These are phyloP conservation scores for Lactuca saligna DNA, from an alignment of 129 eudicot genomes.

Conservation along the genomic window DNA sequence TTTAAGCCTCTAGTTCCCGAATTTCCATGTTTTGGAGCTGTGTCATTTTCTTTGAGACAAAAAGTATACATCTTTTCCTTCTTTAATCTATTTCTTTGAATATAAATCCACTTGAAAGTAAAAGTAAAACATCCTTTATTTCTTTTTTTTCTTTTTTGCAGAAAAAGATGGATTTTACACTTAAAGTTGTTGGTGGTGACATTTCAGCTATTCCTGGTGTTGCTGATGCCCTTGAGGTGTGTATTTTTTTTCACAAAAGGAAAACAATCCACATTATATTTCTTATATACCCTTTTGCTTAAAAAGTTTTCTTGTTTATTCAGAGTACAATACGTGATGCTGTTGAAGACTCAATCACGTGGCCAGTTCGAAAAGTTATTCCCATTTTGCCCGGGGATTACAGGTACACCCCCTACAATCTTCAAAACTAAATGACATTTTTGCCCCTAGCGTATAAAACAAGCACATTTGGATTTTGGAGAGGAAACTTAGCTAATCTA, in stretches of 20 bases:
- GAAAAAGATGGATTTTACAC: constrained; percentile 89
- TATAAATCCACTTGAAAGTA: constrained; percentile 1
- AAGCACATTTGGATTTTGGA: too few relatives aligned
- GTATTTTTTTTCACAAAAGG: not conserved
- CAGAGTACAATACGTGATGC: constrained; percentile 92
- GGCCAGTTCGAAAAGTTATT: constrained; percentile 96
- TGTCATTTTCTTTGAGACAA: constrained; percentile 70
- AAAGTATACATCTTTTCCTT: constrained; percentile 49
- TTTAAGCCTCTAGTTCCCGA: constrained; percentile 90
- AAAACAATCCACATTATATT: not conserved
- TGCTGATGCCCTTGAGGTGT: constrained; percentile 88
- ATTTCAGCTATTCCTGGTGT: constrained; percentile 85
- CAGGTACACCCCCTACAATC: constrained; percentile 42
- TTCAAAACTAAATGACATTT: constrained; percentile 1
- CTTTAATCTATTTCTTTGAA: not conserved
- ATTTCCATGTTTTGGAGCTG: constrained; percentile 96
- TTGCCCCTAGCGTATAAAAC: not conserved
- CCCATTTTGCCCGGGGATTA: constrained; percentile 95
- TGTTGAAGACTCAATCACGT: constrained; percentile 92
- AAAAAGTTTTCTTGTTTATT: constrained; percentile 9
- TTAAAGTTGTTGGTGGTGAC: constrained; percentile 92
- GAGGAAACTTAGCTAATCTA: too few relatives aligned
- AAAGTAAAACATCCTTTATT: not conserved
- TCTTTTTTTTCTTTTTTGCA: constrained; percentile 32
- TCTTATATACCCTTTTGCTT: constrained; percentile 3